Evolutionary conservation across 1,139 yeast genomes (phyloP).

Genomic region (Geotrichum phurueaensis): DNA sequence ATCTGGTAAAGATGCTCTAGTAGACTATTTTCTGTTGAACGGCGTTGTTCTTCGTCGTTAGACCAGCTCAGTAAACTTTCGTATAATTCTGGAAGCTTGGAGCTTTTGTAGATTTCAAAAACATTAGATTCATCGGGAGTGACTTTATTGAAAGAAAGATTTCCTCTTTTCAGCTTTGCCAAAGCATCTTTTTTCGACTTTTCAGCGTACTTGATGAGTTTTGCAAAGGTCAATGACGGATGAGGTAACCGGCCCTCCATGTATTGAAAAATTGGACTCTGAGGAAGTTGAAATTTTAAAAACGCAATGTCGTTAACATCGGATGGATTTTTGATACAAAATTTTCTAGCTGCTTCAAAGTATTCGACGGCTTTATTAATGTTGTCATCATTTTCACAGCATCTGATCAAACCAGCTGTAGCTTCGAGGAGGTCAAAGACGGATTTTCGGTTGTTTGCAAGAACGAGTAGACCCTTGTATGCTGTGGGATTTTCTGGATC

Average conservation of each 20-base stretch:
- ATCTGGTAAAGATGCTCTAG: slow-evolving; percentile 53
- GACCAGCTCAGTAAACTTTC: slow-evolving; percentile 49
- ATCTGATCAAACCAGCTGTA: slow-evolving; percentile 28
- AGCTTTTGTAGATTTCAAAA: slow-evolving; percentile 26
- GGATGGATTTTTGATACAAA: slow-evolving; percentile 32
- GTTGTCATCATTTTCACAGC: slow-evolving; percentile 29
- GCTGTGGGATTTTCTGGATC: slow-evolving; percentile 56
- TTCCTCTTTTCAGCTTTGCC: slow-evolving; percentile 29
- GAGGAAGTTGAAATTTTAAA: slow-evolving; percentile 56
- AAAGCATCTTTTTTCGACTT: slow-evolving; percentile 39
- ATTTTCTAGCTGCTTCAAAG: slow-evolving; percentile 17
- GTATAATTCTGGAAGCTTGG: slow-evolving; percentile 51
- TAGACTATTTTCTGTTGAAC: slow-evolving; percentile 53
- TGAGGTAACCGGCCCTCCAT: slow-evolving; percentile 50
- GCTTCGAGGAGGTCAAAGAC: slow-evolving; percentile 38
- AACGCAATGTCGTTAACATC: slow-evolving; percentile 41
- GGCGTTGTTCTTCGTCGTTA: slow-evolving; percentile 56
- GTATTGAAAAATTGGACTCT: slow-evolving; percentile 50
- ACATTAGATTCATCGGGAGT: slow-evolving; percentile 45
- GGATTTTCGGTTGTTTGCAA: slow-evolving; percentile 46
- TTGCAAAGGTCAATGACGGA: slow-evolving; percentile 46
- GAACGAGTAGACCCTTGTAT: slow-evolving; percentile 71
- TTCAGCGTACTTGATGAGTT: slow-evolving; percentile 46
- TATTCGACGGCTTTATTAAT: slow-evolving; percentile 23
- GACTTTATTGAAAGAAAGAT: slow-evolving; percentile 25